A percentile compares a stretch with the other conserved stretches of the same genome.
Conservation (phyloP, 1,139 yeast species). For the Zygosaccharomyces pseudobailii region DNA sequence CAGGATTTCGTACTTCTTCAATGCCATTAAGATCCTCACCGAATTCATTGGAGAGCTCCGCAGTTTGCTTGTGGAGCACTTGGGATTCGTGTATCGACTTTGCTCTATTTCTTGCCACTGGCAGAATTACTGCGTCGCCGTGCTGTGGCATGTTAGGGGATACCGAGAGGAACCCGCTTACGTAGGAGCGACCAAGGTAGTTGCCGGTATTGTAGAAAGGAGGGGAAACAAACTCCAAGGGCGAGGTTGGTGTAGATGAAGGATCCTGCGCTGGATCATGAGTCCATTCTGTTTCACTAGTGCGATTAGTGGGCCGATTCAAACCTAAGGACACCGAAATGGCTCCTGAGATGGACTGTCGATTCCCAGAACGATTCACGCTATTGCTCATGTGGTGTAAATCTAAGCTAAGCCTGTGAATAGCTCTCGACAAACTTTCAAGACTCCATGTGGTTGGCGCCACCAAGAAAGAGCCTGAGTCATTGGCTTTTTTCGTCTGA, state of each 20-base stretch:
- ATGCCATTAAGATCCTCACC: slow-evolving; percentile 17
- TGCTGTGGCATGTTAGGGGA: slow-evolving; percentile 16
- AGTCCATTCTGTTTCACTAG: slow-evolving; percentile 1
- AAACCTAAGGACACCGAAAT: slow-evolving; percentile 30
- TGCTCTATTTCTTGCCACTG: slow-evolving; percentile 14
- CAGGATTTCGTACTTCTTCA: slow-evolving; percentile 55
- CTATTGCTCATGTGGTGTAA: background rate
- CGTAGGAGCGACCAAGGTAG: slow-evolving; percentile 35
- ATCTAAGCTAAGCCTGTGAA: background rate
- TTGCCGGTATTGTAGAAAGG: slow-evolving; percentile 8
- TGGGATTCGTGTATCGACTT: slow-evolving; percentile 29
- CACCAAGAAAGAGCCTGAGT: background rate
- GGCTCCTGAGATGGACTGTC: slow-evolving; percentile 25
- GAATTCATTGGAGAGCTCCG: slow-evolving; percentile 33
- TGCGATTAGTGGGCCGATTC: slow-evolving; percentile 16
- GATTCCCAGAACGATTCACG: slow-evolving; percentile 2
- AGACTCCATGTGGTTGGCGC: background rate
- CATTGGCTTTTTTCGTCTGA: background rate
- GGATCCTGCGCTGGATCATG: background rate
- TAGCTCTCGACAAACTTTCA: background rate
- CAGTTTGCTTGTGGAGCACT: slow-evolving; percentile 36
- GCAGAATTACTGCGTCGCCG: slow-evolving; percentile 10
- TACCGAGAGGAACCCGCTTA: slow-evolving; percentile 29
- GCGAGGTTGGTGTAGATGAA: background rate
- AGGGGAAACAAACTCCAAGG: slow-evolving; percentile 4